Conservation (phyloP, 768 basidiomycete genomes). For the Leccinum variicolor region DNA sequence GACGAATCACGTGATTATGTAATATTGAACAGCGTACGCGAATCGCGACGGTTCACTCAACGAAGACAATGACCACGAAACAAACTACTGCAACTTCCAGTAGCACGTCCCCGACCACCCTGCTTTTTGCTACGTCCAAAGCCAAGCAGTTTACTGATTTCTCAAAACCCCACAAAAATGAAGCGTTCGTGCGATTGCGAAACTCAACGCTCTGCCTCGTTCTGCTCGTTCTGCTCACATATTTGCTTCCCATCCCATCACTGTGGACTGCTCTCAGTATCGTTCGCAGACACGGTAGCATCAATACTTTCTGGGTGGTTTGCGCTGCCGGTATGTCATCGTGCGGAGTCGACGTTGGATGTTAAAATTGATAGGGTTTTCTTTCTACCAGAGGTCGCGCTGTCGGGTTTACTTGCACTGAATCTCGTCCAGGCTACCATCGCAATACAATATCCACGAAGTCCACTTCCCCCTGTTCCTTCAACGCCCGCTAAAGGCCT, state of each 20-base stretch:
- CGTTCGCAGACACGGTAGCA: constrained; percentile 19
- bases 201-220: constrained; percentile 35
- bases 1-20: background rate
- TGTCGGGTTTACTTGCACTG: constrained; percentile 30
- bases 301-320: constrained; percentile 15
- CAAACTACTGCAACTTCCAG: background rate
- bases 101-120: constrained; percentile 20
- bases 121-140: constrained; percentile 23
- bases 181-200: constrained; percentile 38
- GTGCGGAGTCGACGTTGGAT: background rate
- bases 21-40: background rate
- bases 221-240: constrained; percentile 32
- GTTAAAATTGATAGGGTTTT: background rate
- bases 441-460: constrained; percentile 36
- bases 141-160: constrained; percentile 19
- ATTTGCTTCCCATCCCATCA: constrained; percentile 37
- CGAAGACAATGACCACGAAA: constrained; percentile 15
- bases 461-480: constrained; percentile 26
- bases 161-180: constrained; percentile 35
- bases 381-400: constrained; percentile 25
- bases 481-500: constrained; percentile 21
- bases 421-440: constrained; percentile 35
- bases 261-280: constrained; percentile 34
- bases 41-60: background rate
- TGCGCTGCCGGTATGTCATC: constrained; percentile 31